Conservation (phyloP, 805 yeast species). For the Ascoidea tarda region DNA sequence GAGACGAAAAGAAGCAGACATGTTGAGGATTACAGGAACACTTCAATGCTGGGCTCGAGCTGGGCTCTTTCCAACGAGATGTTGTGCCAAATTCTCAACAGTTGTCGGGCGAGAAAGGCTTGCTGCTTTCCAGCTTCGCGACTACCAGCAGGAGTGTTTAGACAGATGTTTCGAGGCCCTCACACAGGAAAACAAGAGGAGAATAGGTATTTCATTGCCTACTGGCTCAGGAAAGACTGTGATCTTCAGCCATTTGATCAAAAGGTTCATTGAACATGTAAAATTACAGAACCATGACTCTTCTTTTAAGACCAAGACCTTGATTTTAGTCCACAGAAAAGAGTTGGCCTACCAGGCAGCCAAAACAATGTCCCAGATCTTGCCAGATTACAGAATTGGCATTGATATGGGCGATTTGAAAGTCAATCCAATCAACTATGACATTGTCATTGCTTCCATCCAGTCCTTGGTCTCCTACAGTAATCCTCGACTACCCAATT, state of each 20-base stretch:
- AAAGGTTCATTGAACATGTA: slow-evolving; percentile 12
- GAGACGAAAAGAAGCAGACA: too few species aligned
- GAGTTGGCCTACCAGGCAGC: slow-evolving; percentile 70
- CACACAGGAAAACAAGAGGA: slow-evolving; percentile 22
- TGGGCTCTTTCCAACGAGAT: too few species aligned
- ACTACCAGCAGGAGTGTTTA: slow-evolving; percentile 65
- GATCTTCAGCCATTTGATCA: slow-evolving; percentile 47
- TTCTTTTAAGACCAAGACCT: slow-evolving; percentile 13
- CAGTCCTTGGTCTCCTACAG: slow-evolving; percentile 38
- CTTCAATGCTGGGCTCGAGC: too few species aligned
- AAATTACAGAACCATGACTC: not conserved
- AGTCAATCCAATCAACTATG: slow-evolving; percentile 29
- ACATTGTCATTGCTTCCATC: slow-evolving; percentile 67
- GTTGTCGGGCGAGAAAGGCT: not conserved
- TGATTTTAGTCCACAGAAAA: slow-evolving; percentile 69
- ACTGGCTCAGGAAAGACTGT: slow-evolving; percentile 96
- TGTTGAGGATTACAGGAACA: too few species aligned
- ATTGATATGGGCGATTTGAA: slow-evolving; percentile 53
- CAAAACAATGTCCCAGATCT: slow-evolving; percentile 25
- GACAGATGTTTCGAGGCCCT: slow-evolving; percentile 36
- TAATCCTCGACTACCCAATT: slow-evolving; percentile 30
- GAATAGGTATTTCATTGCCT: slow-evolving; percentile 76
- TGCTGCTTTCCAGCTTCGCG: slow-evolving; percentile 13
- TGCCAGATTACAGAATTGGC: slow-evolving; percentile 40
- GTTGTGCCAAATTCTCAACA: not conserved